Evolutionary conservation across 2,329 filamentous ascomycete species (phyloP).

Genomic region (Trichoderma simmonsii): DNA sequence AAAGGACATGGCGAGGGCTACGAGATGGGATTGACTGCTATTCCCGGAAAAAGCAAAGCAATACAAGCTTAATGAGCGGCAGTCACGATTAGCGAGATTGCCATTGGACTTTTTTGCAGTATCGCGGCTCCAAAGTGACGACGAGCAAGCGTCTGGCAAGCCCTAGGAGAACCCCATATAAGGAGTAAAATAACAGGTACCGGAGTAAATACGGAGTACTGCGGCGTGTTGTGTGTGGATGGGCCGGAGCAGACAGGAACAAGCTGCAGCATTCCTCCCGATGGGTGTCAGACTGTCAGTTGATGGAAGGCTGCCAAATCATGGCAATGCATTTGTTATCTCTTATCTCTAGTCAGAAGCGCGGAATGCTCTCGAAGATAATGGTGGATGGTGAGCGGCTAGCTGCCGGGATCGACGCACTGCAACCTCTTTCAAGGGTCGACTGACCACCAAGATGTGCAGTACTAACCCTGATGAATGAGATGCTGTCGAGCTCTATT

Average conservation of each 20-base stretch:
- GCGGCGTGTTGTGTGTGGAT: neutral
- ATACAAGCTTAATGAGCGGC: neutral
- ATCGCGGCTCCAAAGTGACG: neutral
- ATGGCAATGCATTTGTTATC: neutral
- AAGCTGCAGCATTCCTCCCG: neutral
- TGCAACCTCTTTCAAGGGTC: neutral
- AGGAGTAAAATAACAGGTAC: neutral
- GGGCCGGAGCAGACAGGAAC: neutral
- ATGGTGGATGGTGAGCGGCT: neutral
- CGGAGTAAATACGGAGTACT: neutral
- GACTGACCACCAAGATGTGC: neutral
- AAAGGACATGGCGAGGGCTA: neutral
- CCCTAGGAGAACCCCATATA: neutral
- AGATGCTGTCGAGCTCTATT: neutral
- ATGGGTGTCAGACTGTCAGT: neutral
- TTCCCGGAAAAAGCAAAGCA: neutral
- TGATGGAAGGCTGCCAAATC: neutral
- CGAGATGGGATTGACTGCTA: neutral
- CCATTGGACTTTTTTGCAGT: neutral
- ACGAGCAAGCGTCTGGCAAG: neutral
- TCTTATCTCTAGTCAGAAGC: neutral
- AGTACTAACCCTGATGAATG: neutral
- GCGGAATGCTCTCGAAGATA: neutral
- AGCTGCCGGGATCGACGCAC: neutral
- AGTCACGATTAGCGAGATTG: slow-evolving; percentile 14